Base-by-base conservation (phyloP, 108 stramenopile genomes). In the Parietichytrium sp. region DNA sequence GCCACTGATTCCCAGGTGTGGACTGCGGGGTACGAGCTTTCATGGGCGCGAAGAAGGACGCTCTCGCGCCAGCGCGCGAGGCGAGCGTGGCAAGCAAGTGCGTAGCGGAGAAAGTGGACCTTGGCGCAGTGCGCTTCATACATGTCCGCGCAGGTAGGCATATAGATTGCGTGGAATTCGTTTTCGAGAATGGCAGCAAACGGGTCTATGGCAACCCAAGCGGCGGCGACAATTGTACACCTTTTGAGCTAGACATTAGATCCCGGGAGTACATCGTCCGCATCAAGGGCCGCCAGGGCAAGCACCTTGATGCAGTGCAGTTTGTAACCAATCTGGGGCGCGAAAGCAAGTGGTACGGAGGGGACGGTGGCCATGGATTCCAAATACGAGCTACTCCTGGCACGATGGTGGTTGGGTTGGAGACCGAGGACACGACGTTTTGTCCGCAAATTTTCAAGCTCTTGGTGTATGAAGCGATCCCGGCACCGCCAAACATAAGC, bases 261-360 rank as follows among this genome's bases (percentile, higher is more conserved):
- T 33, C 36, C 29, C 61, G 61, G 2, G 61, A 72, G 20, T 72
- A 72, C 61, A 10, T 72, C 20, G 61, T 72, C 16, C 61, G 25
- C 15, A 27, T 72, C 61, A 36, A 72, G 20, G 61, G 61, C 12
- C 61, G 61, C 2, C 61, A 72, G 33, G 42, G 42, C 4, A 72
- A 25, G 13, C 45, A 72, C 61, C 6, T 72, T 0, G 61, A 72
- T 27, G 61, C 38, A 2, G 45, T 72, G 23, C 61, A 72, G 42
- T 72, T 72, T 25, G 42, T 72, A 33, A 23, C 61, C 33, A 72
- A 72, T 2, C 42, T 45, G 38, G 61, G 61, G n/a, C 61, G 61
- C 20, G 25, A 33, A 25, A 72, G 61, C 20, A 16, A 42, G 12
- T 72, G 61, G 61, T 72, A 72, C 42, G 61, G 61, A 47, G 61